A percentile compares a stretch with the other conserved stretches of the same genome.
These are phyloP conservation scores for Fusarium metavorans DNA, from an alignment of 2,329 filamentous ascomycete genomes.

Conservation along the genomic window DNA sequence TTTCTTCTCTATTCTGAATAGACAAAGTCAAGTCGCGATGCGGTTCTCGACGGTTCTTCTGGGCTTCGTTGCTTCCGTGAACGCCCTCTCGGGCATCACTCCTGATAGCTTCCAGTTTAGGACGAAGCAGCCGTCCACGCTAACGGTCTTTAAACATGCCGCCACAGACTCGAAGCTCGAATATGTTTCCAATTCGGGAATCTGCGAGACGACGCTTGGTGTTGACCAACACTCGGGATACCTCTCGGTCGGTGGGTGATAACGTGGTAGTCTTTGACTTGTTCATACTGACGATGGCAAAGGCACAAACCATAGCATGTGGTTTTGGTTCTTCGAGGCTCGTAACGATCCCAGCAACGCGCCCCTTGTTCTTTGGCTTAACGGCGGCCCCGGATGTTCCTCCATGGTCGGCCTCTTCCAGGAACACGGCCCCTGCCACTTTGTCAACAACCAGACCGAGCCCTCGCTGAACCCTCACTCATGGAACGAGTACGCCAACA, in stretches of 20 bases:
- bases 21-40: constrained; percentile 21
- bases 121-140: constrained; percentile 16
- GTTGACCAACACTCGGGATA: constrained; percentile 76
- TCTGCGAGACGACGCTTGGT: constrained; percentile 67
- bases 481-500: constrained; percentile 73
- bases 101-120: constrained; percentile 35
- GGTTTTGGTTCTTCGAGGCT: constrained; percentile 64
- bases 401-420: constrained; percentile 62
- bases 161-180: constrained; percentile 39
- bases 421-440: constrained; percentile 83
- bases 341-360: constrained; percentile 54
- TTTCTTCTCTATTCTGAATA: neutral
- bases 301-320: constrained; percentile 46
- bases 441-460: constrained; percentile 55
- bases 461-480: constrained; percentile 67
- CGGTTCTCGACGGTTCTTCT: constrained; percentile 35
- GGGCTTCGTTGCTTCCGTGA: constrained; percentile 27
- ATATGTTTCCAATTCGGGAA: constrained; percentile 52
- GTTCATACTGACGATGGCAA: constrained; percentile 38
- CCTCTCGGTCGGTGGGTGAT: constrained; percentile 64
- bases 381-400: constrained; percentile 50
- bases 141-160: constrained; percentile 34
- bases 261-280: neutral
- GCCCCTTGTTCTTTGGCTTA: constrained; percentile 68
- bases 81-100: constrained; percentile 32